Evolutionary conservation across 352 stramenopile species (phyloP).

Genomic region (Phytophthora rubi): DNA sequence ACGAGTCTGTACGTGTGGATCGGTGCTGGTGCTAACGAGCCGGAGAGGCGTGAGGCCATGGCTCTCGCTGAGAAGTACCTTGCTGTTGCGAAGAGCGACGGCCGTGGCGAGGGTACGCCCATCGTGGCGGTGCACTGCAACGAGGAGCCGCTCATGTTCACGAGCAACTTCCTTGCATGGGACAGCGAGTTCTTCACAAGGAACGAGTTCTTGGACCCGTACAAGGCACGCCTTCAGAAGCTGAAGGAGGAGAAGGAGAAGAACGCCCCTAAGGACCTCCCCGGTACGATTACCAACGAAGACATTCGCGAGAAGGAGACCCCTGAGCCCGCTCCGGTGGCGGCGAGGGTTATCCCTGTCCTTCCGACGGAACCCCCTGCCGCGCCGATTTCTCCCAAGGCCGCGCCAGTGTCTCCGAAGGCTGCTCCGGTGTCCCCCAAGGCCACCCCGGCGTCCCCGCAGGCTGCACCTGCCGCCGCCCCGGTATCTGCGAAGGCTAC

Average conservation of each 20-base stretch:
- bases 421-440: background rate
- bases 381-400: slow-evolving; percentile 21
- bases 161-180: slow-evolving; percentile 92
- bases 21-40: slow-evolving; percentile 74
- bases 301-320: slow-evolving; percentile 43
- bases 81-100: slow-evolving; percentile 74
- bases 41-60: slow-evolving; percentile 73
- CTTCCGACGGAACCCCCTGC: slow-evolving; percentile 30
- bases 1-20: slow-evolving; percentile 93
- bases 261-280: slow-evolving; percentile 61
- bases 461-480: slow-evolving; percentile 14
- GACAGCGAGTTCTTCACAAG: slow-evolving; percentile 84
- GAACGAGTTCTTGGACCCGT: slow-evolving; percentile 90
- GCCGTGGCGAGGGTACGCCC: slow-evolving; percentile 79
- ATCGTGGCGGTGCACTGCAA: slow-evolving; percentile 85
- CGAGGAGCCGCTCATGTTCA: slow-evolving; percentile 91
- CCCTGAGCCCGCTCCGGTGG: slow-evolving; percentile 10
- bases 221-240: slow-evolving; percentile 83
- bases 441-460: slow-evolving; percentile 7
- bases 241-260: slow-evolving; percentile 84
- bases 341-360: slow-evolving; percentile 24
- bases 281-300: slow-evolving; percentile 64
- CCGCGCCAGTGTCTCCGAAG: background rate
- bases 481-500: slow-evolving; percentile 36
- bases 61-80: slow-evolving; percentile 81